Evolutionary conservation across 2,329 filamentous ascomycete species (phyloP).

Genomic region (Colletotrichum limetticola): DNA sequence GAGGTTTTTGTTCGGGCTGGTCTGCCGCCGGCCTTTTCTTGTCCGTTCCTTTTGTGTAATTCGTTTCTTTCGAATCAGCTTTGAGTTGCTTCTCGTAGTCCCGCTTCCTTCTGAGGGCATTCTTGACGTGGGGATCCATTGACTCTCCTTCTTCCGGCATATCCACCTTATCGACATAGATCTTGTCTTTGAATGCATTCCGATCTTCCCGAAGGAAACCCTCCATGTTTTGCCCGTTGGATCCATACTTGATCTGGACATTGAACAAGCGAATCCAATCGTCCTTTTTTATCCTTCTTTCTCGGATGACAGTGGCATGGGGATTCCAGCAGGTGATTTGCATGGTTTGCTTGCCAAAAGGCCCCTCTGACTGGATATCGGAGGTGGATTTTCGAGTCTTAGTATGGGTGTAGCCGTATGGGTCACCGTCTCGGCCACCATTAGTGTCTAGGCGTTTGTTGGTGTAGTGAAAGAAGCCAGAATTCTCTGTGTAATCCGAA

Average conservation of each 20-base stretch:
- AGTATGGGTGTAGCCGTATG: slow-evolving; percentile 61
- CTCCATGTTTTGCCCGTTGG: slow-evolving; percentile 69
- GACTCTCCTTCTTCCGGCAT: slow-evolving; percentile 50
- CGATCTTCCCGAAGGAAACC: slow-evolving; percentile 76
- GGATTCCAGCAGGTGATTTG: slow-evolving; percentile 77
- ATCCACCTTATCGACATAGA: slow-evolving; percentile 68
- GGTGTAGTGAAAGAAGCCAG: slow-evolving; percentile 65
- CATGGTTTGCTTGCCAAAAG: slow-evolving; percentile 77
- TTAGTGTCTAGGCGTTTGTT: slow-evolving; percentile 43
- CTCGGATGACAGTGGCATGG: slow-evolving; percentile 69
- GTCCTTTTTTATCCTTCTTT: slow-evolving; percentile 64
- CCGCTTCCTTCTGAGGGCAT: slow-evolving; percentile 71
- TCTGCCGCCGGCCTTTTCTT: slow-evolving; percentile 36
- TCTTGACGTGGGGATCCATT: slow-evolving; percentile 61
- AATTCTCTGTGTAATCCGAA: slow-evolving; percentile 84
- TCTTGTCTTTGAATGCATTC: slow-evolving; percentile 50
- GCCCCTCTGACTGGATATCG: slow-evolving; percentile 72
- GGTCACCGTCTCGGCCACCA: slow-evolving; percentile 58
- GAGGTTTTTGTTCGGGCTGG: slow-evolving; percentile 16
- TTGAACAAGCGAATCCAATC: slow-evolving; percentile 77
- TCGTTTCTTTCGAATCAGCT: slow-evolving; percentile 49
- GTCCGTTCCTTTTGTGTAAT: slow-evolving; percentile 5
- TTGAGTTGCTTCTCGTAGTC: slow-evolving; percentile 68
- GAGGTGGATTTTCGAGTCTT: slow-evolving; percentile 35
- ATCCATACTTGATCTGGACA: slow-evolving; percentile 73